Percentiles rank a stretch among this genome's conserved stretches.
These are phyloP conservation scores for Friedmanniomyces simplex DNA, from an alignment of 495 filamentous ascomycete genomes.

Conservation along the genomic window DNA sequence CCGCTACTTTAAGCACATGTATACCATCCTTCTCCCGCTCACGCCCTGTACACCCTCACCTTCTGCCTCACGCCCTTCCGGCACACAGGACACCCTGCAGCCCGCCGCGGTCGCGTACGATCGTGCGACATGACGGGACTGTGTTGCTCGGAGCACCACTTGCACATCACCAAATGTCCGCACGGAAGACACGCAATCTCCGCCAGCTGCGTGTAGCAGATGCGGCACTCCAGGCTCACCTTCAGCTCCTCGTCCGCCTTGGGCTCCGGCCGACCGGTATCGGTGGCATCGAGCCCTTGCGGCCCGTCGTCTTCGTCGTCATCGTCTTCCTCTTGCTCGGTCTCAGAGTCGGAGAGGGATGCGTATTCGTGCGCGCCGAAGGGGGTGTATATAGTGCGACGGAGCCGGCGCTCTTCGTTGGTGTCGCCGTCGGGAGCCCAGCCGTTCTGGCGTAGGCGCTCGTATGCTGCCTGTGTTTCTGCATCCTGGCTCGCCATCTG, in stretches of 20 bases:
- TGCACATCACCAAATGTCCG: slow-evolving; percentile 46
- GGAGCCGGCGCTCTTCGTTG: not conserved
- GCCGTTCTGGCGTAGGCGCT: slow-evolving; percentile 14
- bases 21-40: not conserved
- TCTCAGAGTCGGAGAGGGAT: not conserved
- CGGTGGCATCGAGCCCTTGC: slow-evolving; percentile 21
- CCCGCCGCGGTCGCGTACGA: slow-evolving; percentile 22
- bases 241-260: slow-evolving; percentile 39
- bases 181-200: slow-evolving; percentile 47
- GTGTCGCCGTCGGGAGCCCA: not conserved
- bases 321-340: slow-evolving; percentile 7
- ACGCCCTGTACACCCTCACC: slow-evolving; percentile 18
- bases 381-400: slow-evolving; percentile 7
- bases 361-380: not conserved
- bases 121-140: slow-evolving; percentile 22
- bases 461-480: slow-evolving; percentile 13
- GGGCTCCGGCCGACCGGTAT: slow-evolving; percentile 36
- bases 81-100: slow-evolving; percentile 31
- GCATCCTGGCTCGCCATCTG: slow-evolving; percentile 12
- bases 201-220: slow-evolving; percentile 45
- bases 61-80: slow-evolving; percentile 26
- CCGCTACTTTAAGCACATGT: no score
- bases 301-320: slow-evolving; percentile 1
- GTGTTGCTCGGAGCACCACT: slow-evolving; percentile 32
- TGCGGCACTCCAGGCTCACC: slow-evolving; percentile 43